Evolutionary conservation across 1,139 yeast genomes (phyloP).

Genomic region (Taphrina wiesneri): DNA sequence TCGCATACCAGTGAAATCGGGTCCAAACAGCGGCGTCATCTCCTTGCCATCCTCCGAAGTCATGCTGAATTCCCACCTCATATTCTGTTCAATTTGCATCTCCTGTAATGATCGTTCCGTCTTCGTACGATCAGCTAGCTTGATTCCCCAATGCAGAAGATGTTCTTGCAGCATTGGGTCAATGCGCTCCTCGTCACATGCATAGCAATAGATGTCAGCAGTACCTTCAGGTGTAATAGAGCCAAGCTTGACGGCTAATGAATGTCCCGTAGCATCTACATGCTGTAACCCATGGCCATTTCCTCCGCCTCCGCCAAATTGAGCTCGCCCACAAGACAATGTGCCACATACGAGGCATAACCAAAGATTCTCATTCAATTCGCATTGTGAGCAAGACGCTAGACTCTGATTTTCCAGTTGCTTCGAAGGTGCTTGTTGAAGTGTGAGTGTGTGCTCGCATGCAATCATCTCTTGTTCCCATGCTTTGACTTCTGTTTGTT

Average conservation of each 20-base stretch:
- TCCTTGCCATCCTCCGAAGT: constrained; percentile 70
- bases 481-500: constrained; percentile 72
- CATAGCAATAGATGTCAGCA: constrained; percentile 83
- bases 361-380: constrained; percentile 78
- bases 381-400: constrained; percentile 65
- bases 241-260: constrained; percentile 86
- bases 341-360: constrained; percentile 85
- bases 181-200: constrained; percentile 82
- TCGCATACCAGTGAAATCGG: constrained; percentile 73
- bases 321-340: constrained; percentile 90
- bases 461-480: constrained; percentile 89
- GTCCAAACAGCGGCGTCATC: constrained; percentile 65
- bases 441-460: constrained; percentile 68
- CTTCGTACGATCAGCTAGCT: constrained; percentile 57
- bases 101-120: constrained; percentile 88
- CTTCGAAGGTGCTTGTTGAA: constrained; percentile 48
- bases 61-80: constrained; percentile 89
- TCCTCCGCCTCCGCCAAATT: constrained; percentile 84
- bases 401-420: constrained; percentile 43
- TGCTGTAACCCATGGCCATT: constrained; percentile 86
- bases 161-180: constrained; percentile 61
- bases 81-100: constrained; percentile 84
- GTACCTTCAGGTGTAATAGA: constrained; percentile 68
- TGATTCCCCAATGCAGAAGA: constrained; percentile 67
- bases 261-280: constrained; percentile 59